Percentiles rank a stretch among this genome's conserved stretches.
phyloP scores from a whole-genome alignment of 2,329 filamentous ascomycete species.

The Knoxdaviesia proteae region DNA sequence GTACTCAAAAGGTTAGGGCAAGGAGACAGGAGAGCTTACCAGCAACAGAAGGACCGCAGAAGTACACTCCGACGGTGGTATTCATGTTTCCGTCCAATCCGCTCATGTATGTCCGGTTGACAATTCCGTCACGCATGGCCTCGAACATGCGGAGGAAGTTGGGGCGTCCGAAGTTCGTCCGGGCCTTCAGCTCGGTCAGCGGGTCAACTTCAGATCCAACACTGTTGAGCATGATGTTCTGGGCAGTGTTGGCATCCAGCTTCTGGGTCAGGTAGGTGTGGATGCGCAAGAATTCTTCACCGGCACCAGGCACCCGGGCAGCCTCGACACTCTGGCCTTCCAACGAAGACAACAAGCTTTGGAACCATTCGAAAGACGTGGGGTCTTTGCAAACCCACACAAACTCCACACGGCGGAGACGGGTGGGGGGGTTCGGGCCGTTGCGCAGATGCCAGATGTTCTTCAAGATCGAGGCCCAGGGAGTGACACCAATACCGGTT shows the following conservation, averaged over 20 bases:
- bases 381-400: conserved; percentile 98
- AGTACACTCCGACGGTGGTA: conserved; percentile 90
- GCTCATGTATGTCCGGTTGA: conserved; percentile 66
- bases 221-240: conserved; percentile 93
- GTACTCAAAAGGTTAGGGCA: no score
- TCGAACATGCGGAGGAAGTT: conserved; percentile 67
- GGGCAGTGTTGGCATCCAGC: conserved; percentile 74
- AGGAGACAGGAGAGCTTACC: conserved; percentile 19
- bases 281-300: conserved; percentile 79
- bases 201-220: conserved; percentile 78
- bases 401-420: conserved; percentile 88
- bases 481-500: conserved; percentile 72
- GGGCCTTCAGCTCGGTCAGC: conserved; percentile 69
- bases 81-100: conserved; percentile 57
- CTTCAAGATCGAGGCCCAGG: conserved; percentile 76
- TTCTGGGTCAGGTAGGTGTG: conserved; percentile 95
- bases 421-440: conserved; percentile 68
- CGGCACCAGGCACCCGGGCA: conserved; percentile 43
- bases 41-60: conserved; percentile 69
- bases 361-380: conserved; percentile 96
- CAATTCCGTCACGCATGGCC: conserved; percentile 72
- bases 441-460: conserved; percentile 96
- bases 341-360: conserved; percentile 74
- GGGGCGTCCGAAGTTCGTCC: conserved; percentile 88
- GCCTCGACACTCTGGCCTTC: conserved; percentile 64